phyloP scores from a whole-genome alignment of 1,284 basidiomycete species.

The Leccinum pachyderme region DNA sequence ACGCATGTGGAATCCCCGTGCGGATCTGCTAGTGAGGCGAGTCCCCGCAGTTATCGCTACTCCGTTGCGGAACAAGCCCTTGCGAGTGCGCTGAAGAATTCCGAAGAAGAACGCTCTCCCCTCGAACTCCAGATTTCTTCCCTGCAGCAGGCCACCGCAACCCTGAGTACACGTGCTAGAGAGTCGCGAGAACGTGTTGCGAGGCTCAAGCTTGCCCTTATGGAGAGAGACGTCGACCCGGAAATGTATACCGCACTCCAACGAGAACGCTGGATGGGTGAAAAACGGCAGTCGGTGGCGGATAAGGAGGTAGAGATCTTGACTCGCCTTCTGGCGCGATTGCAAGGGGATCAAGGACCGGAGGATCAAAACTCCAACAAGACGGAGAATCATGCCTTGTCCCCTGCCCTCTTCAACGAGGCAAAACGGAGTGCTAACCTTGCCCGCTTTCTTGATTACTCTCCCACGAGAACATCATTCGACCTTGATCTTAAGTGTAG shows the following conservation, averaged over 20 bases:
- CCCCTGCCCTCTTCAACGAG: conserved; percentile 33
- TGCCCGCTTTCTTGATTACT: conserved; percentile 37
- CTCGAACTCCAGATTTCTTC: conserved; percentile 46
- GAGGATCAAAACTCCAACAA: conserved; percentile 1
- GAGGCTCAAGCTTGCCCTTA: conserved; percentile 41
- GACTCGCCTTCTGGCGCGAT: conserved; percentile 24
- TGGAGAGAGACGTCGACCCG: conserved; percentile 37
- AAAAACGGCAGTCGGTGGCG: conserved; percentile 40
- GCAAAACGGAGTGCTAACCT: conserved; percentile 38
- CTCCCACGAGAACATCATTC: conserved; percentile 35
- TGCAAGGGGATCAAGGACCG: conserved; percentile 26
- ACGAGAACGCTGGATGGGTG: conserved; percentile 50
- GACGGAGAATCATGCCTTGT: conserved; percentile 24
- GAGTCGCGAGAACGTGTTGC: conserved; percentile 44
- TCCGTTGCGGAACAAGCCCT: conserved; percentile 41
- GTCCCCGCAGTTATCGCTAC: conserved; percentile 37
- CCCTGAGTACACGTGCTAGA: conserved; percentile 43
- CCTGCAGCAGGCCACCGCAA: conserved; percentile 41
- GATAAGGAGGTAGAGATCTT: conserved; percentile 36
- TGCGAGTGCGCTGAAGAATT: conserved; percentile 32
- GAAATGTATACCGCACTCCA: conserved; percentile 37
- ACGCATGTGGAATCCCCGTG: conserved; percentile 17
- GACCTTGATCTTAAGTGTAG: conserved; percentile 33
- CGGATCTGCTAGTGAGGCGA: conserved; percentile 22
- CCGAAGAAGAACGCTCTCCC: conserved; percentile 32